phyloP scores from a whole-genome alignment of 441 rosid genomes.

The Geranium incanum region DNA sequence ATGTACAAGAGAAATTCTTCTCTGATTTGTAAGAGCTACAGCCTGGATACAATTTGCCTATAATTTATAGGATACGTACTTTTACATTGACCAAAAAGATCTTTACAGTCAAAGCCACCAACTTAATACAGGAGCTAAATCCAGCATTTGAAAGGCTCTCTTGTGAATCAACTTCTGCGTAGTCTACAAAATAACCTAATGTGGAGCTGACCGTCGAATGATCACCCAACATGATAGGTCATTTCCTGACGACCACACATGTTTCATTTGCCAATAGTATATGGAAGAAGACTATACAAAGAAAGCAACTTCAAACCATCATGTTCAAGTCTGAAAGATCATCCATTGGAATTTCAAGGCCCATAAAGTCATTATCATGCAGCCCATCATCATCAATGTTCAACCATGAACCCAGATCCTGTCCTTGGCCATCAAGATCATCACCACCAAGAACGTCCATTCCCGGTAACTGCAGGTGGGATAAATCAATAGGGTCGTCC shows the following conservation, averaged over 20 bases:
- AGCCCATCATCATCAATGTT: slow-evolving; percentile 88
- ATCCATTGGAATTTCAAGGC: slow-evolving; percentile 99
- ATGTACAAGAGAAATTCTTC: slow-evolving; percentile 68
- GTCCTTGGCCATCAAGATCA: slow-evolving; percentile 45
- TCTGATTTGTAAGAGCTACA: slow-evolving; percentile 50
- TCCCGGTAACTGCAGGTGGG: slow-evolving; percentile 64
- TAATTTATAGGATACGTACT: slow-evolving; percentile 46
- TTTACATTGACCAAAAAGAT: slow-evolving; percentile 37
- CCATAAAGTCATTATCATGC: slow-evolving; percentile 80
- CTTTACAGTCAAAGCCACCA: slow-evolving; percentile 55
- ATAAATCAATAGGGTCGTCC: slow-evolving; percentile 68
- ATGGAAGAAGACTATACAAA: slow-evolving; percentile 81
- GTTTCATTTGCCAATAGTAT: slow-evolving; percentile 60
- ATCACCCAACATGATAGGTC: slow-evolving; percentile 46
- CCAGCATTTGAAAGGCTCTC: slow-evolving; percentile 42
- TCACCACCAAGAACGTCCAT: slow-evolving; percentile 53
- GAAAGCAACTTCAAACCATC: slow-evolving; percentile 75
- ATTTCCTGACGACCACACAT: slow-evolving; percentile 42
- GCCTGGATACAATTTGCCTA: slow-evolving; percentile 49
- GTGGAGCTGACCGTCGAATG: slow-evolving; percentile 44
- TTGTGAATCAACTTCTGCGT: slow-evolving; percentile 38
- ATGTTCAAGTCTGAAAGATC: slow-evolving; percentile 92
- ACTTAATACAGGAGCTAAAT: slow-evolving; percentile 55
- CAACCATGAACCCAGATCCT: slow-evolving; percentile 91
- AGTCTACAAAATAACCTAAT: slow-evolving; percentile 62